Base-by-base conservation (phyloP, 2,329 filamentous ascomycete genomes). In the Chrysoporthe cubensis region DNA sequence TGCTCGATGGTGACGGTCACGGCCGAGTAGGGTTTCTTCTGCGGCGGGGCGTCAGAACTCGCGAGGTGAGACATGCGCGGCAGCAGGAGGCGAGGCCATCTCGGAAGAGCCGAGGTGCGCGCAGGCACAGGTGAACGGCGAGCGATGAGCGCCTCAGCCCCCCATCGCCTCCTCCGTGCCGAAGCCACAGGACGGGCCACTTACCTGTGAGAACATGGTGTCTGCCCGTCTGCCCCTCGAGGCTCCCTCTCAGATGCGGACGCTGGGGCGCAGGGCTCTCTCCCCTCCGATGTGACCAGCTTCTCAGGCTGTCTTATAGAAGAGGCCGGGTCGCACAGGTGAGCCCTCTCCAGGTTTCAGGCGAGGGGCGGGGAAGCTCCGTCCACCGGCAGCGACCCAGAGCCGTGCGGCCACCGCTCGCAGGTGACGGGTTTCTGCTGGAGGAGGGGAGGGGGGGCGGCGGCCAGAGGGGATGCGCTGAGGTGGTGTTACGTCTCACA, bases 1-100 rank as follows among this genome's bases (percentile, higher is more conserved):
- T 90, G 90, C 79, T 98, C 96, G 74, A 99, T 88, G 71, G 93
- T 92, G 65, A 97, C 95, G 46, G 95, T 97, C 71, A 99, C 90
- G 54, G 96, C 94, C 76, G 96, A 93, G 79, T 94, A 98, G 3
- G 95, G 94, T 79, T 96, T 96, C 82, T 94, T 90, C 83, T 90
- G 74, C 69, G 56, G 48, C 9, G 50, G n/a, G 3, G 9, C 59
- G 62, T 69, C 26, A 70, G 67, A 32, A 21, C 40, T 40, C 11
- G 21, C 6, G n/a, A 42, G 34, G 37, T 46, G 18, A 9, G 43
- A 32, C 9, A 4, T 40, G 37, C 9, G 67, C n/a, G 34, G 34
- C 16, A n/a, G 37, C 42, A 18, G 14, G 42, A n/a, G n/a, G 32
- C 56, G 46, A 54, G n/a, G 3, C n/a, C 48, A 52, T n/a, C 9